Base-by-base conservation (phyloP, 495 filamentous ascomycete genomes). In the Cairneyella variabilis region DNA sequence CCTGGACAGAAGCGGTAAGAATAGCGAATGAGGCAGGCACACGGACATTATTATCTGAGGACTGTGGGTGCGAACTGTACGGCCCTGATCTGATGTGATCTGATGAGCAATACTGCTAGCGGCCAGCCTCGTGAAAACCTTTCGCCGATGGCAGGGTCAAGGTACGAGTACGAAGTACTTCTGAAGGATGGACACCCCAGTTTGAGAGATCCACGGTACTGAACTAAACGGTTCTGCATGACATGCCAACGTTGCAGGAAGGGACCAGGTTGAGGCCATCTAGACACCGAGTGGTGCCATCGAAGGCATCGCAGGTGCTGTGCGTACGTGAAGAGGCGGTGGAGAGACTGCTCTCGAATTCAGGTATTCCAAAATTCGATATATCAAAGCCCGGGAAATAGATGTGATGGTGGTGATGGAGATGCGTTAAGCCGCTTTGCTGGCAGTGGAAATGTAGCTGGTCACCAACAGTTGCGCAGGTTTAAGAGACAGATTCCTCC, bases 401-500 rank as follows among this genome's bases (percentile, higher is more conserved):
- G n/a, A n/a, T n/a, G n/a, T n/a, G n/a, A n/a, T n/a, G n/a, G n/a
- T n/a, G n/a, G n/a, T n/a, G n/a, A n/a, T n/a, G n/a, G n/a, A n/a
- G n/a, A n/a, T n/a, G 40, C n/a, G 40, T 3, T 22, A 11, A 20
- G 40, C 21, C 7, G 23, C 1, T 44, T 10, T 23, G 23, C 21
- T 14, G 18, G 18, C 41, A 27, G n/a, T n/a, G n/a, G n/a, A n/a
- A n/a, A n/a, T n/a, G n/a, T n/a, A n/a, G n/a, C n/a, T n/a, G n/a
- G n/a, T n/a, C n/a, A n/a, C n/a, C n/a, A n/a, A n/a, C n/a, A n/a
- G n/a, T n/a, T n/a, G n/a, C n/a, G n/a, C n/a, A n/a, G n/a, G n/a
- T n/a, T n/a, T n/a, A n/a, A n/a, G n/a, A n/a, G 20, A 30, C 21
- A 40, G 48, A 16, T 44, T 32, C 22, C 38, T 52, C 39, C 49